phyloP scores from a whole-genome alignment of 2,329 filamentous ascomycete species.

The Colletotrichum agaves region DNA sequence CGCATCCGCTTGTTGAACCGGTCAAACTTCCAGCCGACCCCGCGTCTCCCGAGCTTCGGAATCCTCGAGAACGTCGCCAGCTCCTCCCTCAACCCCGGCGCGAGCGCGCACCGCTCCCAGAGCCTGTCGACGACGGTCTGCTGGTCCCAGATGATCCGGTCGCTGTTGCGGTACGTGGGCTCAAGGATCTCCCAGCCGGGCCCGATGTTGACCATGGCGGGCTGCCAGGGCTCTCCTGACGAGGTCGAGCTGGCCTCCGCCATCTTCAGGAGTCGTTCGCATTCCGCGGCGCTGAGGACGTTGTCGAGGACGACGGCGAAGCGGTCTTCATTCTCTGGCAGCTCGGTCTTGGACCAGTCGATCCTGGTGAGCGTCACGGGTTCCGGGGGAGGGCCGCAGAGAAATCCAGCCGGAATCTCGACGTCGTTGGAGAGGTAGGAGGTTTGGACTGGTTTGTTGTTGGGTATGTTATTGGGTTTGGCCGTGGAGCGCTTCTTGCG shows the following conservation, averaged over 20 bases:
- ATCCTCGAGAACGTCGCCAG: constrained; percentile 48
- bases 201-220: constrained; percentile 76
- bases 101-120: constrained; percentile 65
- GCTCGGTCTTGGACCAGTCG: constrained; percentile 59
- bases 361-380: constrained; percentile 58
- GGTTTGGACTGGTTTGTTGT: constrained; percentile 19
- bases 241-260: constrained; percentile 65
- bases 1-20: constrained; percentile 78
- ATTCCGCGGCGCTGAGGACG: constrained; percentile 67
- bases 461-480: constrained; percentile 16
- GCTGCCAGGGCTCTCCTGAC: constrained; percentile 64
- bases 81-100: constrained; percentile 53
- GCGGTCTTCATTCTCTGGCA: constrained; percentile 62
- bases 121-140: constrained; percentile 70
- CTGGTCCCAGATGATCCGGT: constrained; percentile 81
- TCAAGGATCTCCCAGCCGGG: constrained; percentile 67
- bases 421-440: constrained; percentile 48
- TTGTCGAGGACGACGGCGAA: constrained; percentile 72
- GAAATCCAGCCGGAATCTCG: constrained; percentile 56
- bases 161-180: constrained; percentile 72
- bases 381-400: constrained; percentile 49
- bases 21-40: constrained; percentile 52
- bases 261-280: constrained; percentile 61
- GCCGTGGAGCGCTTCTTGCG: constrained; percentile 8
- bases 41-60: constrained; percentile 33